phyloP scores from a whole-genome alignment of 768 basidiomycete species.

The Lenzites betulinus region DNA sequence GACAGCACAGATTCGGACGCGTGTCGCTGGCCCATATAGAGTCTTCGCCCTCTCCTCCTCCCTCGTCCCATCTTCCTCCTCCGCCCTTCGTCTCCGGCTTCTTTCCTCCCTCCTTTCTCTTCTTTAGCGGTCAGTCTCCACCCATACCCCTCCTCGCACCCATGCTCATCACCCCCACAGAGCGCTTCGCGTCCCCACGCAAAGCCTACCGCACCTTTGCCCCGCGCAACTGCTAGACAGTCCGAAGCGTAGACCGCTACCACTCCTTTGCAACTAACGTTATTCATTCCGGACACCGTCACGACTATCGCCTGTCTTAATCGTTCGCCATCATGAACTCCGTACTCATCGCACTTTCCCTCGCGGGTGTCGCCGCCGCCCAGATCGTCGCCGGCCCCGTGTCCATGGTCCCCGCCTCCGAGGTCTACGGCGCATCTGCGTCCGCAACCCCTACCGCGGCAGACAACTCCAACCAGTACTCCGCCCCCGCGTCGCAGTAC shows the following conservation, averaged over 20 bases:
- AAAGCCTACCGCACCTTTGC: constrained; percentile 42
- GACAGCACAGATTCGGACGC: constrained; percentile 30
- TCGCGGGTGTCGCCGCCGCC: constrained; percentile 58
- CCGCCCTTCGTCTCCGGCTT: constrained; percentile 42
- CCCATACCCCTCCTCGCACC: not conserved
- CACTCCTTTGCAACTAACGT: constrained; percentile 40
- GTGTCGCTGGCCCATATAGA: constrained; percentile 39
- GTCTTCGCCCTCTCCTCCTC: constrained; percentile 25
- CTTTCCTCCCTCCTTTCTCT: constrained; percentile 31
- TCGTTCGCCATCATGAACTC: constrained; percentile 68
- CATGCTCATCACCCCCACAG: constrained; percentile 25
- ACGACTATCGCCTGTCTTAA: constrained; percentile 35
- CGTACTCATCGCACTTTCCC: constrained; percentile 57
- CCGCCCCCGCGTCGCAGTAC: constrained; percentile 28
- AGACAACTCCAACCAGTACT: constrained; percentile 28
- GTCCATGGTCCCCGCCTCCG: constrained; percentile 29
- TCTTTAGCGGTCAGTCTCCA: constrained; percentile 43
- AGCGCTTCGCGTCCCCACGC: constrained; percentile 45
- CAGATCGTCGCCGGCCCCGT: constrained; percentile 43
- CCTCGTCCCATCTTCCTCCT: constrained; percentile 42
- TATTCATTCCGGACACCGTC: constrained; percentile 37
- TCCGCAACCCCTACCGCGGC: constrained; percentile 36
- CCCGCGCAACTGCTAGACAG: constrained; percentile 61
- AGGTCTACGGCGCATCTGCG: constrained; percentile 19
- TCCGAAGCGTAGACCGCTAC: constrained; percentile 74